Base-by-base conservation (phyloP, 371 early-diverging fungal genomes). In the Neoconidiobolus thromboides region DNA sequence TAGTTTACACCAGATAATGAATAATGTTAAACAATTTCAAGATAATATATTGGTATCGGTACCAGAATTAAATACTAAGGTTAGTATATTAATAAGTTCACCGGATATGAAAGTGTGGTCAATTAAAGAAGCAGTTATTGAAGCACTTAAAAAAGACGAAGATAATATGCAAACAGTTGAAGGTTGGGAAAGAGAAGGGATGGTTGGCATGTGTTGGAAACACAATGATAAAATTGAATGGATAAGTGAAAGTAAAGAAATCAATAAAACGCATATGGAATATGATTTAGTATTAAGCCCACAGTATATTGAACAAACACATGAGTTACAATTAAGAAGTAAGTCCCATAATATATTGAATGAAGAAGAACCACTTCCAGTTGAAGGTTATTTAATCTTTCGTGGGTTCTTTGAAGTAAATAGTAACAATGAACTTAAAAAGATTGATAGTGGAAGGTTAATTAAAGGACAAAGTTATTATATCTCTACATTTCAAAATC, bases 371-470 rank as follows among this genome's bases (percentile, higher is more conserved):
- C 46, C 58, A 36, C 39, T 36, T 37, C 26, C 58, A 2, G 12
- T 43, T 48, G 58, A 58, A 48, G 58, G 58, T 2, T 58, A 43
- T 15, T 6, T 58, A 48, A 58, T 58, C n/a, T 58, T 58, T 40
- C 58, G 58, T 4, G 58, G 58, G 4, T 58, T 36, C 6, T 26
- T 26, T 26, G 26, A 26, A 26, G 26, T 26, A 26, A 26, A 26
- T 26, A 26, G 26, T 26, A 26, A 26, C 26, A 26, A 26, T 26
- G 26, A 26, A 26, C 26, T 26, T 26, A 15, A 41, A 5, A 14
- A 12, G 38, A 15, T 55, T 40, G 44, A 10, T 1, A 58, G 14
- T 4, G 58, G 58, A 36, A 43, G 39, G 3, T 40, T 58, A 7
- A 38, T 6, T 26, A 43, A 58, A 37, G 58, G 58, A 36, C 41